phyloP scores from a whole-genome alignment of 257 asterid genomes.

The Ocimum tenuiflorum region DNA sequence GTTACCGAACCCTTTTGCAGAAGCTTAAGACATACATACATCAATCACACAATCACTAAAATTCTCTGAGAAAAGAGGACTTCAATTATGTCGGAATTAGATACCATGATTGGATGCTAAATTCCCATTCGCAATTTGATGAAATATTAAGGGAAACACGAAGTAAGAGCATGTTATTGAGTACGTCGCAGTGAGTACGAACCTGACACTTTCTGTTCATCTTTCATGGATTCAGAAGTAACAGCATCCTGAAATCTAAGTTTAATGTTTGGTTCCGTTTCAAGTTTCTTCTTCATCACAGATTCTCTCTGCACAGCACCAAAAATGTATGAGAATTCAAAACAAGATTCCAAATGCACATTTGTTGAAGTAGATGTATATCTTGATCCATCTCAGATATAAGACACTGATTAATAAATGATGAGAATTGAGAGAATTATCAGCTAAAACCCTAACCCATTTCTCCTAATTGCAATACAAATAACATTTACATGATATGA shows the following conservation, averaged over 20 bases:
- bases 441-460: not conserved
- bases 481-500: not conserved
- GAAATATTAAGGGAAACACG: too few relatives aligned
- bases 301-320: conserved; percentile 61
- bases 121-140: not conserved
- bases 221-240: conserved; percentile 18
- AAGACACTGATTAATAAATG: not conserved
- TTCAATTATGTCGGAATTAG: not conserved
- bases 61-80: conserved; percentile 12
- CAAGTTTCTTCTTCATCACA: conserved; percentile 67
- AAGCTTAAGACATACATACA: conserved; percentile 38
- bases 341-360: not conserved
- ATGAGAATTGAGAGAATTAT: not conserved
- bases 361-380: not conserved
- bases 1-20: conserved; percentile 22
- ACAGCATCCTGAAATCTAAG: conserved; percentile 26
- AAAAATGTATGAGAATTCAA: not conserved
- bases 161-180: too few relatives aligned
- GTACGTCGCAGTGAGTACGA: conserved; percentile 24
- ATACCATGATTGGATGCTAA: not conserved
- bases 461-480: not conserved
- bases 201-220: conserved; percentile 45
- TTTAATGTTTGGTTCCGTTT: conserved; percentile 23
- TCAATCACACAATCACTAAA: conserved; percentile 24
- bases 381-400: not conserved